phyloP scores from a whole-genome alignment of 1,284 basidiomycete species.

The Irpex sp. region DNA sequence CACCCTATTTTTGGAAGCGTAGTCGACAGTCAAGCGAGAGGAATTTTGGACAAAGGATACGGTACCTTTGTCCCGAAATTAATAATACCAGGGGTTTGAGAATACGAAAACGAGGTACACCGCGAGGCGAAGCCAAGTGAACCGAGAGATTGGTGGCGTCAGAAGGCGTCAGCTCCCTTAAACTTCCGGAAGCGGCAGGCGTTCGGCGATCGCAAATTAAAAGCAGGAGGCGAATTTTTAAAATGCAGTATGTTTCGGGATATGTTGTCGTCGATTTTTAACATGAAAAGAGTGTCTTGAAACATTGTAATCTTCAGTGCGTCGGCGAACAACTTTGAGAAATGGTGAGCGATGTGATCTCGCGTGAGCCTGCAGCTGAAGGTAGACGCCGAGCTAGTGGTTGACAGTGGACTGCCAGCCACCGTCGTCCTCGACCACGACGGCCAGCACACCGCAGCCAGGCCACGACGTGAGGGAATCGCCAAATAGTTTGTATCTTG shows the following conservation, averaged over 20 bases:
- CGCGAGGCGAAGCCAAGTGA: neutral
- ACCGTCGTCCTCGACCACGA: neutral
- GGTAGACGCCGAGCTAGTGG: neutral
- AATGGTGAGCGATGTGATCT: too few species aligned
- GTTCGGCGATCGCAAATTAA: neutral
- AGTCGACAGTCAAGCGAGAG: too few species aligned
- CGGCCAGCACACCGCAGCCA: neutral
- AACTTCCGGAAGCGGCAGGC: neutral
- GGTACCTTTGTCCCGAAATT: too few species aligned
- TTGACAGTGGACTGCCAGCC: neutral
- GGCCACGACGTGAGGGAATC: neutral
- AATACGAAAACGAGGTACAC: neutral
- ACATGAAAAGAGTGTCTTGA: neutral
- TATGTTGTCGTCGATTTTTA: neutral
- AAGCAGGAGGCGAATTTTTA: neutral
- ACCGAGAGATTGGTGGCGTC: neutral
- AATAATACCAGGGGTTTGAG: too few species aligned
- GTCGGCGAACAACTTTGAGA: too few species aligned
- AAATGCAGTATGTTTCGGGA: neutral
- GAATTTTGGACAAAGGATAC: too few species aligned
- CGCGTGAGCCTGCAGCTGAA: neutral
- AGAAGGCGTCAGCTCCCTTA: too few species aligned
- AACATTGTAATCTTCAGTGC: neutral
- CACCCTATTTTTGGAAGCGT: too few species aligned
- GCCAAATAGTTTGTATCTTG: neutral